Evolutionary conservation across 148 eudicot species (phyloP).

Genomic region (Polygonum maritimum): DNA sequence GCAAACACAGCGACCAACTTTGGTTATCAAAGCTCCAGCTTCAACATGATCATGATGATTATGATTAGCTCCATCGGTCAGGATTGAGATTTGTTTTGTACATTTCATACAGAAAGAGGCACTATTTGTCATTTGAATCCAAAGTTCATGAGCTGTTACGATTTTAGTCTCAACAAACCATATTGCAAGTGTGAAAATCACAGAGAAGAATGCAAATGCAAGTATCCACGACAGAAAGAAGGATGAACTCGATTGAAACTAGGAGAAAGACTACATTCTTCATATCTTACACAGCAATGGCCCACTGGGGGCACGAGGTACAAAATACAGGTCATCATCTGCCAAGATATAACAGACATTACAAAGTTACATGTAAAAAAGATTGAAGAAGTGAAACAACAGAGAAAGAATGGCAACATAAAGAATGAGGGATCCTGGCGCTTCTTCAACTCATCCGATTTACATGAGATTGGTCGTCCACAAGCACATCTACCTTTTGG

Average conservation of each 20-base stretch:
- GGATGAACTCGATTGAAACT: background rate
- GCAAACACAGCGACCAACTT: too few relatives aligned
- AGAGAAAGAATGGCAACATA: background rate
- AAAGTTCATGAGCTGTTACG: background rate
- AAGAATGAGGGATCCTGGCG: background rate
- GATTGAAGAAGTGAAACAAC: background rate
- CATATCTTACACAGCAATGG: background rate
- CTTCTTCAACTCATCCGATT: background rate
- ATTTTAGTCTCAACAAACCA: too few relatives aligned
- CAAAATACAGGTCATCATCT: background rate
- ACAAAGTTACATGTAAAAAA: background rate
- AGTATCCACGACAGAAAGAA: background rate
- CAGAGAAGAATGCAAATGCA: background rate
- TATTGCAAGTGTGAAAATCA: too few relatives aligned
- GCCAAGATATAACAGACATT: background rate
- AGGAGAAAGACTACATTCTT: background rate
- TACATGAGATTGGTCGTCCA: background rate
- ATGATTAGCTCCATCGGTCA: too few relatives aligned
- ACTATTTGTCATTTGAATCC: background rate
- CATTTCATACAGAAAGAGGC: too few relatives aligned
- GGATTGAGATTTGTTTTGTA: too few relatives aligned
- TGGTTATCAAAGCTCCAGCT: too few relatives aligned
- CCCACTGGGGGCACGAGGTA: background rate
- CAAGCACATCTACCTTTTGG: constrained; percentile 11
- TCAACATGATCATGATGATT: too few relatives aligned